Evolutionary conservation across 768 basidiomycete genomes (phyloP), one percentile per base, ranked within the genome.

Genomic region (Boletus rufocinnamomeus): DNA sequence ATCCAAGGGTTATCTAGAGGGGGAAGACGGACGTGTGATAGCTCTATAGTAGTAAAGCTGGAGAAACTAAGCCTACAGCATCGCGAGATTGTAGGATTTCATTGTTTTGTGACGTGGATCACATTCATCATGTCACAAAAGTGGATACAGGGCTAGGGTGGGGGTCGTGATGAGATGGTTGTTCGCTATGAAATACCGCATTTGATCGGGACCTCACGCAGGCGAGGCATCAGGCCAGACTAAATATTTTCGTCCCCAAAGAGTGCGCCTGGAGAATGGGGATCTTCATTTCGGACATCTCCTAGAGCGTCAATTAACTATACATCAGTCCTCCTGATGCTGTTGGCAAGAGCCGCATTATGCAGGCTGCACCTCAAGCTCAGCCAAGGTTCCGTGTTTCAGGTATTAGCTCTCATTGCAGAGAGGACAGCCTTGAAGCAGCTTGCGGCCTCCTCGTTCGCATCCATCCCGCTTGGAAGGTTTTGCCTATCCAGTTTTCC

Each of bases 401-500:
- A 2, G 41, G n/a, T 13, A 10, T 13, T 21, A 6, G 21, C 21
- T 6, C 21, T 21, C 21, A 10, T 43, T 23, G 41, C 2, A 21
- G 41, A 3, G 21, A 43, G 13, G 41, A 43, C 0, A 43, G 5
- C 21, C 1, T 6, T 3, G 21, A 44, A 14, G 13, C 21, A 14
- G 7, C 7, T 8, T 4, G 44, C 23, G 25, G 14, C 23, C 28
- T 58, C 23, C 28, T 58, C 59, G 6, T 48, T 63, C 3, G 66
- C 63, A 17, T 62, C 63, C 13, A 63, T 62, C 44, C 63, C 63
- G 34, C 58, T 65, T 1, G 59, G 13, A 13, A 34, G 1, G 1
- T 34, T 34, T 11, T 13, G 11, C 32, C 13, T 2, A 34, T 34
- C 32, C 11, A 9, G 17, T 19, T 7, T 38, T 38, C 37, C 37